Base-by-base conservation (phyloP, 805 yeast species). In the Scheffersomyces coipomensis region DNA sequence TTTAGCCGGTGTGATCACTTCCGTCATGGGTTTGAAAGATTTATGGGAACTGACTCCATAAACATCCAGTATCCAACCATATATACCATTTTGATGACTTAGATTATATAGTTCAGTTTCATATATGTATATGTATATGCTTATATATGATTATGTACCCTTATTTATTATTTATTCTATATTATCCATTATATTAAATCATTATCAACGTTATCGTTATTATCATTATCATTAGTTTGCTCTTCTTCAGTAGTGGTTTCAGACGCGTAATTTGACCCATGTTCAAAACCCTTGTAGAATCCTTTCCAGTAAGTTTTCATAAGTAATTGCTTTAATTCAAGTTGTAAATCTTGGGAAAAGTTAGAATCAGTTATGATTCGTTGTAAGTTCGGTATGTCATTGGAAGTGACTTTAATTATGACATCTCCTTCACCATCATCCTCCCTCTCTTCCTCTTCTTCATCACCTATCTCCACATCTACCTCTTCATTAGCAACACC, bases 1-100 rank as follows among this genome's bases (percentile, higher is more conserved):
- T 26, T 65, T 82, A 42, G 88, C 93, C 27, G 98, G 98, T 57
- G 75, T 85, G 19, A 65, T 86, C 43, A 88, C 97, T 23, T 84
- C 96, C 29, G 43, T 81, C 35, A 69, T 88, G 62, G 96, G 96
- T 32, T 68, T 88, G 38, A 78, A 75, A 56, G 89, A 85, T 52
- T 56, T 81, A 49, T 83, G 95, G 95, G 66, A 58, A 15, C n/a
- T 12, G 12, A 27, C 30, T 13, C 30, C 30, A 5, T 27, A 27
- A 22, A 22, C 9, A 26, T 60, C 74, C 33, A 73, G 77, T 19
- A 7, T 47, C 39, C 33, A 15, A 25, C 32, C 15, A 18, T 29
- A 16, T 23, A 33, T 22, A 15, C 35, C 8, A n/a, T n/a, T n/a
- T n/a, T n/a, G n/a, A n/a, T n/a, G n/a, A n/a, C n/a, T n/a, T n/a